Percentiles rank a stretch among this genome's conserved stretches.
phyloP scores from a whole-genome alignment of 208 protist genomes.

The Wallacemonas sp. region DNA sequence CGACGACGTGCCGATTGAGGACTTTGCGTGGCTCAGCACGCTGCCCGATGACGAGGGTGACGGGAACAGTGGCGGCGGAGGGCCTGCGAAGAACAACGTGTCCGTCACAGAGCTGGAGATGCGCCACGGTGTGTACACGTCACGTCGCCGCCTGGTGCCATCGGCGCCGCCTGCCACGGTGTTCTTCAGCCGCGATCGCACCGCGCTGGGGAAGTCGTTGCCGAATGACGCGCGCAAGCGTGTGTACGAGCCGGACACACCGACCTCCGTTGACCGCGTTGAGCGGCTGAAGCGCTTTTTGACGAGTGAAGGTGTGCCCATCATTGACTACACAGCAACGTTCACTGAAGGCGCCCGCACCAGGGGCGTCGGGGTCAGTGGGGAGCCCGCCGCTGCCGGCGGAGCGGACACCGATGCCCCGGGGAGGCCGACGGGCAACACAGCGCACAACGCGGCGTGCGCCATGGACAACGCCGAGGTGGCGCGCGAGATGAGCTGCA shows the following conservation, averaged over 20 bases:
- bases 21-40: slow-evolving; percentile 66
- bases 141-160: slow-evolving; percentile 25
- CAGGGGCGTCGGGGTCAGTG: neutral
- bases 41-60: slow-evolving; percentile 13
- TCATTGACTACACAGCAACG: slow-evolving; percentile 56
- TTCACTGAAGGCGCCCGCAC: slow-evolving; percentile 12
- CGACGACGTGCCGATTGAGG: slow-evolving; percentile 57
- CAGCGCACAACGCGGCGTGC: neutral
- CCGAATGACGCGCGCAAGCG: slow-evolving; percentile 19
- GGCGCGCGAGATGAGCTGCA: neutral
- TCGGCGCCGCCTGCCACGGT: slow-evolving; percentile 26
- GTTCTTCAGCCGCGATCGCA: slow-evolving; percentile 77
- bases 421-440: neutral
- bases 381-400: neutral
- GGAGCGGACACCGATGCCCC: neutral
- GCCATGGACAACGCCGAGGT: neutral
- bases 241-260: slow-evolving; percentile 62
- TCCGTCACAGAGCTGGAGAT: slow-evolving; percentile 96
- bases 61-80: neutral
- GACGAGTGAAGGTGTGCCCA: slow-evolving; percentile 12
- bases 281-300: slow-evolving; percentile 37
- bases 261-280: slow-evolving; percentile 31
- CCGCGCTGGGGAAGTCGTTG: slow-evolving; percentile 35
- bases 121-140: slow-evolving; percentile 80
- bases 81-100: slow-evolving; percentile 15